Evolutionary conservation across 768 basidiomycete genomes (phyloP).

Genomic region (Hydnomerulius pinastri): DNA sequence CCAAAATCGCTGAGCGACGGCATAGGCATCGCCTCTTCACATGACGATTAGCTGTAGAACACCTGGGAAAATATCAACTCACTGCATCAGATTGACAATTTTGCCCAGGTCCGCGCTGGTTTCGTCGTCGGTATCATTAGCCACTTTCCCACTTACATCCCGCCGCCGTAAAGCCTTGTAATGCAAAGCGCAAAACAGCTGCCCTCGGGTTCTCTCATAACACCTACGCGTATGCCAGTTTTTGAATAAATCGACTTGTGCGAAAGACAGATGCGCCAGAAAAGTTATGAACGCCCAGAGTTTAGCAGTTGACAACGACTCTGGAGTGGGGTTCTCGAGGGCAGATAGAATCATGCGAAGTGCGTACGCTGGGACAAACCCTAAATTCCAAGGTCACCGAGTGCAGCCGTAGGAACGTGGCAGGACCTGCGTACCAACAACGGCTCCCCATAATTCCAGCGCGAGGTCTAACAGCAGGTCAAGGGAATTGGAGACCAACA

Average conservation of each 20-base stretch:
- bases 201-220: conserved; percentile 72
- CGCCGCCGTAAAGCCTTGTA: conserved; percentile 65
- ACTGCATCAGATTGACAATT: conserved; percentile 79
- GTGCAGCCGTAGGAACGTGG: not conserved
- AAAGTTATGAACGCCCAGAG: conserved; percentile 63
- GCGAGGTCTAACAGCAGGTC: conserved; percentile 63
- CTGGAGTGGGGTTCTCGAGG: conserved; percentile 42
- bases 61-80: conserved; percentile 22
- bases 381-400: conserved; percentile 31
- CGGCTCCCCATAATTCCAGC: conserved; percentile 61
- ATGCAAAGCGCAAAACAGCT: conserved; percentile 69
- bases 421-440: conserved; percentile 46
- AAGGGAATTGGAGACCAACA: conserved; percentile 66
- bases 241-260: conserved; percentile 63
- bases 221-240: conserved; percentile 69
- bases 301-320: conserved; percentile 49
- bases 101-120: conserved; percentile 60
- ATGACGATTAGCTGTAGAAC: conserved; percentile 5
- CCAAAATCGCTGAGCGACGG: conserved; percentile 73
- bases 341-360: conserved; percentile 59
- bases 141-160: conserved; percentile 53
- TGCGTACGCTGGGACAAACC: conserved; percentile 68
- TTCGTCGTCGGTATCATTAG: conserved; percentile 34
- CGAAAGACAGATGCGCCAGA: conserved; percentile 64
- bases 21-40: conserved; percentile 66